Conservation (phyloP, 208 protist species). For the Trypanosoma boissoni region DNA sequence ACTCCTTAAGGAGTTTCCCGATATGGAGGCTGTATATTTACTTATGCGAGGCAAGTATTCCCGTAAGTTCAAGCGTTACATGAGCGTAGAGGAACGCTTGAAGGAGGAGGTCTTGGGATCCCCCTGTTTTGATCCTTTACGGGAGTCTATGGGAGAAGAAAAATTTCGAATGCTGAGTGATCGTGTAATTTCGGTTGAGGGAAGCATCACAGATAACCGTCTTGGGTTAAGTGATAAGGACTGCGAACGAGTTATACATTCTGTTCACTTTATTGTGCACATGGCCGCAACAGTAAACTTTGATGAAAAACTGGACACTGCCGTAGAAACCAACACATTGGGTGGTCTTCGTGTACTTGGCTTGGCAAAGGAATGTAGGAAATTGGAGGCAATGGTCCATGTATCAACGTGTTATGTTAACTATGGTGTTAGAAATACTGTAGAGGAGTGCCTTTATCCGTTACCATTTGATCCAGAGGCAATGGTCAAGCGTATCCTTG, state of each 20-base stretch:
- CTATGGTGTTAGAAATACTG: conserved; percentile 46
- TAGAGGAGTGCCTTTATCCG: conserved; percentile 77
- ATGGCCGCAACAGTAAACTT: conserved; percentile 90
- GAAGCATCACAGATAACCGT: conserved; percentile 68
- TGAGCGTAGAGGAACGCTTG: conserved; percentile 67
- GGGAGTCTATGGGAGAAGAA: conserved; percentile 47
- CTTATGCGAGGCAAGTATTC: conserved; percentile 80
- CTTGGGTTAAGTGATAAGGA: conserved; percentile 59
- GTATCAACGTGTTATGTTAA: conserved; percentile 90
- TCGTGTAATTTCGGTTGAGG: conserved; percentile 60
- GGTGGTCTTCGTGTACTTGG: conserved; percentile 73
- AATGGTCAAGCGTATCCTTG: conserved; percentile 75
- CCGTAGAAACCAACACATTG: conserved; percentile 83
- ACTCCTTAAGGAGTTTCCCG: conserved; percentile 73
- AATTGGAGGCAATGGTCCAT: conserved; percentile 78
- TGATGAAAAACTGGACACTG: conserved; percentile 65
- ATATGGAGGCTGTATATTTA: conserved; percentile 68
- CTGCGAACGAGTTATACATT: conserved; percentile 37
- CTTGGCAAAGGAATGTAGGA: conserved; percentile 63
- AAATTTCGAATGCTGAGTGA: conserved; percentile 42
- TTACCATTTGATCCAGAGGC: conserved; percentile 72
- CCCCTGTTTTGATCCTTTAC: conserved; percentile 74
- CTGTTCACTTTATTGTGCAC: conserved; percentile 77
- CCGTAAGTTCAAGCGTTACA: conserved; percentile 52
- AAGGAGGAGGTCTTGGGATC: conserved; percentile 72